phyloP scores from a whole-genome alignment of 2,329 filamentous ascomycete species.

The Scedosporium apiospermum region DNA sequence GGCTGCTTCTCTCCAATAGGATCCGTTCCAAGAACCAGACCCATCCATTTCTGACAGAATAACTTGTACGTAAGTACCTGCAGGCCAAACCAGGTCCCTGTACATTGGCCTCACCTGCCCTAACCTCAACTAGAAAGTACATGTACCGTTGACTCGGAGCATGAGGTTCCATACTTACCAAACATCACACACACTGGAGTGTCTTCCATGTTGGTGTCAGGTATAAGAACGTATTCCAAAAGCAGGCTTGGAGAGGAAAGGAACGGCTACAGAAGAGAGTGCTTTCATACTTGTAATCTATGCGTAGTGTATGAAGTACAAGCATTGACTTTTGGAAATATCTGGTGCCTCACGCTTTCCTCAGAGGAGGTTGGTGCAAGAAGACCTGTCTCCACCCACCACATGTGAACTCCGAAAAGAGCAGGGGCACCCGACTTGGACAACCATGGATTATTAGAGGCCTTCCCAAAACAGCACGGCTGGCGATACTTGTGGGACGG shows the following conservation, averaged over 20 bases:
- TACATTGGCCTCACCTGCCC: neutral
- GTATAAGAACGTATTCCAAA: no score
- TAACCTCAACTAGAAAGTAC: neutral
- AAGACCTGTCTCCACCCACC: neutral
- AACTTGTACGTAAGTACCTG: neutral
- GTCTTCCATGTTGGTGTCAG: neutral
- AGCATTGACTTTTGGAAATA: no score
- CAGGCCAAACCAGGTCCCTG: neutral
- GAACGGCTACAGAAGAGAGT: no score
- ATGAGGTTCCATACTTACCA: no score
- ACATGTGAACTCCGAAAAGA: neutral
- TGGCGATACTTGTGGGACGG: no score
- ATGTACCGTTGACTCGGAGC: neutral
- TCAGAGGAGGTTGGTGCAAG: neutral
- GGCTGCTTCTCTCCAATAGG: neutral
- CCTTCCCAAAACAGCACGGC: no score
- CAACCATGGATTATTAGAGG: neutral
- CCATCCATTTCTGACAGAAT: neutral
- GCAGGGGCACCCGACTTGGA: neutral
- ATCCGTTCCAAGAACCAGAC: neutral
- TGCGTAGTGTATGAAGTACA: no score
- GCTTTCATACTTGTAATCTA: no score
- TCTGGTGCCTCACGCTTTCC: no score
- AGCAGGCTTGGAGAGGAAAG: no score
- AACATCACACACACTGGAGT: no score